A percentile compares a stretch with the other conserved stretches of the same genome.
These are phyloP conservation scores for Poa annua DNA, from an alignment of 176 grass and related monocot genomes.

Conservation along the genomic window DNA sequence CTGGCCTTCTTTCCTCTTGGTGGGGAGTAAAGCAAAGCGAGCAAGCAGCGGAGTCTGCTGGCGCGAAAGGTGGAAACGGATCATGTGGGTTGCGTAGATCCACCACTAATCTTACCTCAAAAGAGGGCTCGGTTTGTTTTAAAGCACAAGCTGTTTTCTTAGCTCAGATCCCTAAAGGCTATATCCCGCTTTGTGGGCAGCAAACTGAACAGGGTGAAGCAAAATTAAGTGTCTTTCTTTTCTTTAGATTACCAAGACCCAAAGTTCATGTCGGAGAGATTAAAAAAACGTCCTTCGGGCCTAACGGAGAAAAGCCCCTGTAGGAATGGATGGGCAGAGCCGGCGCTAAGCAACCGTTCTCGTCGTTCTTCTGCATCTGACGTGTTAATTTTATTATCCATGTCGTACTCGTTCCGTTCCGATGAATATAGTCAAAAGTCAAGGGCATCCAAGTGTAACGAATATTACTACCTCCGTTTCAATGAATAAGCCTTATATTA, in stretches of 20 bases:
- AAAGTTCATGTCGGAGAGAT: background rate
- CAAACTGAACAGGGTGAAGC: constrained; percentile 26
- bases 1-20: constrained; percentile 39
- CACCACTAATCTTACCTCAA: constrained; percentile 80
- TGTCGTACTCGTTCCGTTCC: too few species aligned
- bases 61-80: constrained; percentile 46
- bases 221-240: constrained; percentile 3
- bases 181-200: constrained; percentile 38
- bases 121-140: constrained; percentile 44
- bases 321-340: background rate
- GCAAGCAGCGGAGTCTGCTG: constrained; percentile 35
- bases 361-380: constrained; percentile 30
- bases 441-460: too few species aligned
- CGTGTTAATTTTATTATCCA: background rate
- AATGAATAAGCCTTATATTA: too few species aligned
- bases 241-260: background rate
- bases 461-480: too few species aligned
- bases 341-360: constrained; percentile 49
- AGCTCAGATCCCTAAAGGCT: constrained; percentile 39
- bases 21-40: constrained; percentile 1
- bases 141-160: constrained; percentile 44
- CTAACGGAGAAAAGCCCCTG: constrained; percentile 34
- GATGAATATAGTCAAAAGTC: too few species aligned
- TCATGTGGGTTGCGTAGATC: constrained; percentile 89
- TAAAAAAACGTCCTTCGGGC: constrained; percentile 23